Conservation (phyloP, 306 rosid species). For the Lathyrus aphaca region DNA sequence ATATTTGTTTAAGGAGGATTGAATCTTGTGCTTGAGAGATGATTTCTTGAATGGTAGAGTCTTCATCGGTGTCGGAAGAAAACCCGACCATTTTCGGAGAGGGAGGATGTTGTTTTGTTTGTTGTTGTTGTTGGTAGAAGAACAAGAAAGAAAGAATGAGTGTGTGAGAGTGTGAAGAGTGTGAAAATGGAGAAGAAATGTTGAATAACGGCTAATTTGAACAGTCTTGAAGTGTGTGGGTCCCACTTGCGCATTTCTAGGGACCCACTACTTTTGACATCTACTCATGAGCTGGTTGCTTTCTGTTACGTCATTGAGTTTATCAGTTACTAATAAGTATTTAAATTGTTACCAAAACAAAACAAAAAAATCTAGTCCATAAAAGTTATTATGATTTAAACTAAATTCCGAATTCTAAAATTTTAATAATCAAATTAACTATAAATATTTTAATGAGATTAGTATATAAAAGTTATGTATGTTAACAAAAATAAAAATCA, state of each 20-base stretch:
- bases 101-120: not conserved
- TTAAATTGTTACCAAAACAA: too few species aligned
- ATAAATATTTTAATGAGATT: too few species aligned
- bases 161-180: not conserved
- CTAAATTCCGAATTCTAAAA: too few species aligned
- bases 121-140: not conserved
- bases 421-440: too few species aligned
- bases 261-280: conserved; percentile 1
- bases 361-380: too few species aligned
- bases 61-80: conserved; percentile 63
- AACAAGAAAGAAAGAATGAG: not conserved
- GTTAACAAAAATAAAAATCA: too few species aligned
- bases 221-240: conserved; percentile 20
- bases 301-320: too few species aligned
- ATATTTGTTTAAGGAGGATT: conserved; percentile 66
- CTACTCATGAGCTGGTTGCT: not conserved
- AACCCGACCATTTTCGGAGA: conserved; percentile 56
- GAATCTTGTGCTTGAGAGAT: conserved; percentile 73
- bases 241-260: not conserved
- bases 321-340: too few species aligned
- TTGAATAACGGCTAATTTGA: conserved; percentile 59
- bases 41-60: conserved; percentile 67
- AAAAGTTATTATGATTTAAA: too few species aligned
- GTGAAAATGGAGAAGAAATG: conserved; percentile 8
- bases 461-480: too few species aligned